These are phyloP conservation scores for Melastoma malabathricum DNA, from an alignment of 345 rosid species.

Conservation along the genomic window DNA sequence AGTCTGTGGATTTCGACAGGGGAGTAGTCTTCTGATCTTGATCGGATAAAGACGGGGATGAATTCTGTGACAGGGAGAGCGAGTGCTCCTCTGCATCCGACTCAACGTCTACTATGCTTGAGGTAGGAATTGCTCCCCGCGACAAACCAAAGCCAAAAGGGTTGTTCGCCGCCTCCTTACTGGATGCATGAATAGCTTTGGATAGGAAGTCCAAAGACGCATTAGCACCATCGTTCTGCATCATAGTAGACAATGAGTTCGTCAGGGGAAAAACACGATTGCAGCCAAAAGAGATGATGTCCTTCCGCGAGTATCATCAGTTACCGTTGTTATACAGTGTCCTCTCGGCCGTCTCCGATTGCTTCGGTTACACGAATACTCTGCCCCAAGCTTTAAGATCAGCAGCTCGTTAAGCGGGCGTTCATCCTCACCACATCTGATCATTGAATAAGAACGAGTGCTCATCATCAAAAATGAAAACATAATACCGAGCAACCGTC, in stretches of 20 bases:
- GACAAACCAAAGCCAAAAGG: slow-evolving; percentile 15
- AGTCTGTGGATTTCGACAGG: slow-evolving; percentile 13
- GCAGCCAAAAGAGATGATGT: neutral
- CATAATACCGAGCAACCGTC: neutral
- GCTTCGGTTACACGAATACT: slow-evolving; percentile 31
- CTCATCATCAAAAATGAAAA: neutral
- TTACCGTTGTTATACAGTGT: slow-evolving; percentile 14
- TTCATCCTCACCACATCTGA: slow-evolving; percentile 69
- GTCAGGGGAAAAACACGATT: neutral
- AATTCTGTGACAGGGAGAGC: slow-evolving; percentile 48
- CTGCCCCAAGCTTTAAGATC: slow-evolving; percentile 39
- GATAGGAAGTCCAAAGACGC: neutral
- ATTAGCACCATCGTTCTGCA: neutral
- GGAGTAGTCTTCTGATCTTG: slow-evolving; percentile 38
- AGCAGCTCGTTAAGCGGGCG: slow-evolving; percentile 54
- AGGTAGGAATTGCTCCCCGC: slow-evolving; percentile 23
- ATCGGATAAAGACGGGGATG: slow-evolving; percentile 64
- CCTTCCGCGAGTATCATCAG: neutral
- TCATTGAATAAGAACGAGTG: neutral
- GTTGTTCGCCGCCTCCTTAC: slow-evolving; percentile 16
- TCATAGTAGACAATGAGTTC: neutral
- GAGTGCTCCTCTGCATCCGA: slow-evolving; percentile 64
- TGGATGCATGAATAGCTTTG: slow-evolving; percentile 9
- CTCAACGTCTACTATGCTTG: slow-evolving; percentile 31
- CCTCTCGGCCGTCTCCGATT: slow-evolving; percentile 19